Conservation (phyloP, 257 asterid genomes). For the Nicotiana knightiana region DNA sequence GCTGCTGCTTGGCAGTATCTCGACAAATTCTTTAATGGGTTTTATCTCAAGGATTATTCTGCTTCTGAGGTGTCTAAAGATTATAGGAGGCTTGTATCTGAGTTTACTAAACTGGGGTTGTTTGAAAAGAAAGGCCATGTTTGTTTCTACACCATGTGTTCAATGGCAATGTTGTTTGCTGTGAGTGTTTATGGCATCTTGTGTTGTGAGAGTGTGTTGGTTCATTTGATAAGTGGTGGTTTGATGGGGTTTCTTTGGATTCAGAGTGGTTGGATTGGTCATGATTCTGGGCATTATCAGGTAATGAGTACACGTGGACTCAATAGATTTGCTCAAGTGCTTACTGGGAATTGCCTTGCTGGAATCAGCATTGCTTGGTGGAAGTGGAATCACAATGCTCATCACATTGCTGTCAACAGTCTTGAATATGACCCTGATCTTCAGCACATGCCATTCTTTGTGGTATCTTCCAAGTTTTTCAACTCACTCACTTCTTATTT, state of each 20-base stretch:
- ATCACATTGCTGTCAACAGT: constrained; percentile 83
- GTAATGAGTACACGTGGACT: constrained; percentile 37
- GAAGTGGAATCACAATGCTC: constrained; percentile 85
- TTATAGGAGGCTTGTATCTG: constrained; percentile 58
- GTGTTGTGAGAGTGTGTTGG: constrained; percentile 33
- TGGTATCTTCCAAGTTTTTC: constrained; percentile 65
- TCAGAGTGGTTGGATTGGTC: constrained; percentile 95
- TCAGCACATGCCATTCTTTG: constrained; percentile 75
- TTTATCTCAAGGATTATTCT: constrained; percentile 42
- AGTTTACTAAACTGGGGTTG: constrained; percentile 61
- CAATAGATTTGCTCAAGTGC: constrained; percentile 49
- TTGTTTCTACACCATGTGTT: constrained; percentile 24
- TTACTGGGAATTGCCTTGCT: constrained; percentile 65
- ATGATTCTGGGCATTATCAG: constrained; percentile 81
- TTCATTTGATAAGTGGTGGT: constrained; percentile 57
- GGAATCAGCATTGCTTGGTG: constrained; percentile 94
- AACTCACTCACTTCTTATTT: constrained; percentile 52
- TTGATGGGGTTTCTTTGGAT: constrained; percentile 82
- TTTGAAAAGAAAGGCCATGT: constrained; percentile 63
- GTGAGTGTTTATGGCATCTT: constrained; percentile 58
- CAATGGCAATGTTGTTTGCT: constrained; percentile 33
- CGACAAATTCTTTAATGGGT: constrained; percentile 52
- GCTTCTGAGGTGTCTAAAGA: constrained; percentile 72
- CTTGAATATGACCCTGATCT: constrained; percentile 87
- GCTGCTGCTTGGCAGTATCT: constrained; percentile 61